Percentiles rank a stretch among this genome's conserved stretches.
These are phyloP conservation scores for Senna siamea DNA, from an alignment of 306 rosid species.

Conservation along the genomic window DNA sequence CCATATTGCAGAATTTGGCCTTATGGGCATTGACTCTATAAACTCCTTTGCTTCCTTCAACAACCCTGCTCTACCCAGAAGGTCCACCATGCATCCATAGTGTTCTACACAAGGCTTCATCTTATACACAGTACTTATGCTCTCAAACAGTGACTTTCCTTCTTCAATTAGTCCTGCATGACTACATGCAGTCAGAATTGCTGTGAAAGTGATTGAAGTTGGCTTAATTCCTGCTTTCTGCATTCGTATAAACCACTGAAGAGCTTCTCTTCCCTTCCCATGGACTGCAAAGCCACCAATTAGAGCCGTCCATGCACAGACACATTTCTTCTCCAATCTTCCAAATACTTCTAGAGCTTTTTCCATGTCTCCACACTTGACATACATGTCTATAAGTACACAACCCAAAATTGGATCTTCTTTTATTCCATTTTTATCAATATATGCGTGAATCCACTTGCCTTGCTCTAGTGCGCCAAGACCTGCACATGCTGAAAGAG, in stretches of 20 bases:
- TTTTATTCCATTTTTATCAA: slow-evolving; percentile 45
- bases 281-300: slow-evolving; percentile 60
- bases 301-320: slow-evolving; percentile 59
- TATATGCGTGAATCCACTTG: slow-evolving; percentile 53
- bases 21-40: slow-evolving; percentile 56
- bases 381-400: slow-evolving; percentile 59
- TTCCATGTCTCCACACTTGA: slow-evolving; percentile 64
- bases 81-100: slow-evolving; percentile 70
- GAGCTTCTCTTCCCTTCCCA: slow-evolving; percentile 61
- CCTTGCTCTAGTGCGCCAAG: slow-evolving; percentile 64
- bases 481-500: slow-evolving; percentile 64
- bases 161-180: slow-evolving; percentile 60
- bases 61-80: slow-evolving; percentile 59
- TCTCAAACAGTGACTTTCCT: slow-evolving; percentile 53
- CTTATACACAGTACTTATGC: slow-evolving; percentile 43
- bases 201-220: slow-evolving; percentile 55
- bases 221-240: slow-evolving; percentile 53
- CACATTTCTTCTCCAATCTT: slow-evolving; percentile 49
- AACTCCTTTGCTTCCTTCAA: slow-evolving; percentile 57
- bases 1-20: slow-evolving; percentile 63
- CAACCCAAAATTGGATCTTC: slow-evolving; percentile 56
- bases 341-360: slow-evolving; percentile 46
- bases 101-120: slow-evolving; percentile 57
- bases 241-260: slow-evolving; percentile 56
- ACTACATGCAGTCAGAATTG: slow-evolving; percentile 62